These are phyloP conservation scores for Schizosaccharomyces cryophilus DNA, from an alignment of 805 yeast species.

Conservation along the genomic window DNA sequence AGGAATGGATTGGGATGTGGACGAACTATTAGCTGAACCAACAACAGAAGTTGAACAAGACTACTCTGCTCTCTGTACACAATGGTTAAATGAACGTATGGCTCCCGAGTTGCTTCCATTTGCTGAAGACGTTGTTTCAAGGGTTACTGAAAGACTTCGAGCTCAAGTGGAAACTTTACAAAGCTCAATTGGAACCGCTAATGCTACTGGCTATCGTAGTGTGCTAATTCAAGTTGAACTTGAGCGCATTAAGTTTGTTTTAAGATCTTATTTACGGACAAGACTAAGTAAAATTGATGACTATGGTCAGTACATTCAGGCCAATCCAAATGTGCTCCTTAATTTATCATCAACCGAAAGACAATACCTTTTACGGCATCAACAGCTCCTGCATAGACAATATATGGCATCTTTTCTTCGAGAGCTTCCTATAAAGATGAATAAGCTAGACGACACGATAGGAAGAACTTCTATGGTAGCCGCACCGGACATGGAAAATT, in stretches of 20 bases:
- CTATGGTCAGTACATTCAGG: constrained; percentile 34
- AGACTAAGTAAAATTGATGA: constrained; percentile 43
- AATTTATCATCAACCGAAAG: constrained; percentile 36
- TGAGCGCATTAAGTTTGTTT: constrained; percentile 58
- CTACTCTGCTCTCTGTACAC: neutral
- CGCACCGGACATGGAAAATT: constrained; percentile 46
- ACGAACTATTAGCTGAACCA: neutral
- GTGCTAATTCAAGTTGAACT: constrained; percentile 75
- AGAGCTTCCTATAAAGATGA: constrained; percentile 42
- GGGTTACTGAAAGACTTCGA: neutral
- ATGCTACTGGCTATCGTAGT: neutral
- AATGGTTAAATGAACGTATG: neutral
- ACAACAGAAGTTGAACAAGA: neutral
- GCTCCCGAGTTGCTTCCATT: constrained; percentile 1
- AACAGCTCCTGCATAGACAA: constrained; percentile 34
- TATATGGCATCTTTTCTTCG: constrained; percentile 44
- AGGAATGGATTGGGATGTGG: neutral
- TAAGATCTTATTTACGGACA: constrained; percentile 61
- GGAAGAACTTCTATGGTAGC: constrained; percentile 54
- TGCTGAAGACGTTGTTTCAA: neutral
- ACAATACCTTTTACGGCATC: constrained; percentile 41
- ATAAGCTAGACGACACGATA: constrained; percentile 49
- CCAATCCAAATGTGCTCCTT: constrained; percentile 16
- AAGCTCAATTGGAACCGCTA: neutral
- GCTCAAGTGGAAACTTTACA: neutral